Base-by-base conservation (phyloP, 2,329 filamentous ascomycete genomes). In the Paraconiothyrium sp. region DNA sequence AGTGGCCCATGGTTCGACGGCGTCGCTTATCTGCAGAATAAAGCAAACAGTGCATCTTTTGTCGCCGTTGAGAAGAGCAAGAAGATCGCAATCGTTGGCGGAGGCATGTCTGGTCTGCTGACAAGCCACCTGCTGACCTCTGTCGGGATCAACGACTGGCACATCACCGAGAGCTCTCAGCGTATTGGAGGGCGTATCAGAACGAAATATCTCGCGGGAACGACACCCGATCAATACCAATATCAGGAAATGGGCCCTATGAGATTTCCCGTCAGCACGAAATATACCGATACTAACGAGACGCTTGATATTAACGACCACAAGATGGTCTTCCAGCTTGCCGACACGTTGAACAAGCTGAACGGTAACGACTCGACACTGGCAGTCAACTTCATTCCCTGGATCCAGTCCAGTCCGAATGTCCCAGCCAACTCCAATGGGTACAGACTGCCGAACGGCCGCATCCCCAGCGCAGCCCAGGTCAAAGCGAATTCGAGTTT, bases 161-260 rank as follows among this genome's bases (percentile, higher is more conserved):
- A 84, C 49, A 88, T 91, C 58, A 80, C 88, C 20, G 89, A 91
- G 72, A 85, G 86, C 0, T 84, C 83, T 6, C 75, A 86, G 43
- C 82, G 89, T 8, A 82, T 90, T 14, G 89, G 89, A 16, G 88
- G 89, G 3, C 84, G 89, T 22, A 84, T 91, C 0, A 86, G 86
- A 59, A 91, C 89, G 1, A 83, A 83, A 58, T 90, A 90, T 58
- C 82, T 91, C 1, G 83, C 84, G 2, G 85, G 84, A 4, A 85
- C 84, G 4, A 83, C 81, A 0, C 86, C 87, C 0, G 84, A 85
- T 22, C 82, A 90, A 62, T 90, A 90, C 69, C 87, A 88, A 22
- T 90, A 91, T 72, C 88, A 90, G 68, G 89, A 90, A 71, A 84
- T 85, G 86, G 89, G 89, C 0, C 86, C 88, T 0, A 90, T 90